phyloP scores from a whole-genome alignment of 345 rosid genomes.

The Salix dunnii region DNA sequence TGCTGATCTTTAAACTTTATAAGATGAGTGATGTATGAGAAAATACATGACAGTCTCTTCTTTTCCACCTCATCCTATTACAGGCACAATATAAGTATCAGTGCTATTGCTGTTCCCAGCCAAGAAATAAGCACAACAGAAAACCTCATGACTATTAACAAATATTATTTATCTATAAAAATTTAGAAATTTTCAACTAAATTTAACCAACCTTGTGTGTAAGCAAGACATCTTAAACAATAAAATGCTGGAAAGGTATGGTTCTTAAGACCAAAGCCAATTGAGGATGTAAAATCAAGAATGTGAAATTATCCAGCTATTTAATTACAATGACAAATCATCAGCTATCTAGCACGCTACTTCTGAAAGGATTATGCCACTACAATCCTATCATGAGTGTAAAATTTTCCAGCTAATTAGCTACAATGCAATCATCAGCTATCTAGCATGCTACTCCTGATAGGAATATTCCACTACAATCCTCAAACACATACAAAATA shows the following conservation, averaged over 20 bases:
- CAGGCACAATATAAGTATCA: conserved; percentile 2
- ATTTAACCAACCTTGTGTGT: neutral
- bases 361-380: neutral
- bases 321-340: neutral
- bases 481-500: neutral
- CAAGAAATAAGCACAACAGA: neutral
- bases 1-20: conserved; percentile 70
- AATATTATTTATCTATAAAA: neutral
- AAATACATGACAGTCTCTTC: conserved; percentile 39
- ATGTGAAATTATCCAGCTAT: neutral
- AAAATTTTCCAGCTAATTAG: neutral
- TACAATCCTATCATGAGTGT: neutral
- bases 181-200: neutral
- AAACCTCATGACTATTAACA: neutral
- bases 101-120: neutral
- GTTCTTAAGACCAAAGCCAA: neutral
- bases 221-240: neutral
- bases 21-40: conserved; percentile 65
- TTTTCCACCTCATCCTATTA: conserved; percentile 55
- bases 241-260: neutral
- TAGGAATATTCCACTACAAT: neutral
- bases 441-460: neutral
- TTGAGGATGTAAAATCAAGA: neutral
- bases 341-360: neutral
- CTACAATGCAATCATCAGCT: neutral